These are phyloP conservation scores for Corylus heterophylla DNA, from an alignment of 306 rosid species.

Conservation along the genomic window DNA sequence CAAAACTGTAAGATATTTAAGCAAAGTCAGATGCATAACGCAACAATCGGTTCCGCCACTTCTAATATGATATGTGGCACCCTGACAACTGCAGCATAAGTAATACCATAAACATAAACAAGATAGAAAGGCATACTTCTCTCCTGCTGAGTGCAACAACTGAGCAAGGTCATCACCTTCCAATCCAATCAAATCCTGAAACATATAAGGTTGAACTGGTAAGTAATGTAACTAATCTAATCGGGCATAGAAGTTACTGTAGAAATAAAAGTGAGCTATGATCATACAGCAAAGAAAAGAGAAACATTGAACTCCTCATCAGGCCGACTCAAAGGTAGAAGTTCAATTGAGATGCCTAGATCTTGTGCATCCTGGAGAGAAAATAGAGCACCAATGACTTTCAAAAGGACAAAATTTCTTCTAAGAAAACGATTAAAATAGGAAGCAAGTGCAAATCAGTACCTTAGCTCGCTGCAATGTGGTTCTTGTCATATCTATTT, in stretches of 20 bases:
- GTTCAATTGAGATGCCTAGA: conserved; percentile 86
- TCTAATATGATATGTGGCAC: conserved; percentile 16
- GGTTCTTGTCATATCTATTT: conserved; percentile 80
- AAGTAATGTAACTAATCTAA: conserved; percentile 19
- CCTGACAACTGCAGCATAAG: conserved; percentile 9
- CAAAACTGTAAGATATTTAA: neutral
- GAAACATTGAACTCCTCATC: conserved; percentile 58
- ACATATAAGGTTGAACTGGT: conserved; percentile 16
- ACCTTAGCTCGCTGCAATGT: conserved; percentile 91
- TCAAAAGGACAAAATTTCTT: conserved; percentile 20
- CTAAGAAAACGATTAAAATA: conserved; percentile 11
- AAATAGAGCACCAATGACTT: conserved; percentile 17
- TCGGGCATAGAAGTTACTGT: conserved; percentile 14
- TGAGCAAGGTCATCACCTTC: conserved; percentile 66
- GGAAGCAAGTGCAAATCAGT: conserved; percentile 34
- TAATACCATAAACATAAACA: conserved; percentile 9
- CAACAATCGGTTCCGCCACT: conserved; percentile 11
- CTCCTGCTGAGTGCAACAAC: conserved; percentile 63
- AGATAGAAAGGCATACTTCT: conserved; percentile 52
- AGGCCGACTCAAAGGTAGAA: conserved; percentile 75
- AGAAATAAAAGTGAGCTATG: conserved; percentile 18
- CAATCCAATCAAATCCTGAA: conserved; percentile 79
- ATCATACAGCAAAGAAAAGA: conserved; percentile 75
- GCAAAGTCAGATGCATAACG: neutral
- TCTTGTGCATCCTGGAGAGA: conserved; percentile 76